Evolutionary conservation across 1,284 basidiomycete species (phyloP).

Genomic region (Malassezia cuniculi): DNA sequence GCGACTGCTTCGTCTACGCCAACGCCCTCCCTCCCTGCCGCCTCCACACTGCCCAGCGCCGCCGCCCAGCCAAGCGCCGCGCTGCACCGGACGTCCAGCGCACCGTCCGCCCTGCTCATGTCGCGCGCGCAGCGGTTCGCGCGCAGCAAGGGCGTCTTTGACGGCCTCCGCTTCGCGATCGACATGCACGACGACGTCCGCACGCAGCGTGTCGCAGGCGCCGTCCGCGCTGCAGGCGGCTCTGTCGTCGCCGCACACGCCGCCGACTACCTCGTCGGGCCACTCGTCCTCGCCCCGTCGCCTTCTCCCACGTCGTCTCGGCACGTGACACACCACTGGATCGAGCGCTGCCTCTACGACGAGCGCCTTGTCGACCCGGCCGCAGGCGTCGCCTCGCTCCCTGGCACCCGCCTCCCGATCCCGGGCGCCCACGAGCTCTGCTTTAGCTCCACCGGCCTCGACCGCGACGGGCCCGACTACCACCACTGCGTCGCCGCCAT

Average conservation of each 20-base stretch:
- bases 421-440: slow-evolving; percentile 12
- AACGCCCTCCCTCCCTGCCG: no score
- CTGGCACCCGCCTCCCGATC: slow-evolving; percentile 17
- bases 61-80: neutral
- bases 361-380: slow-evolving; percentile 18
- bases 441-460: slow-evolving; percentile 20
- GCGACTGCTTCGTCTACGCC: no score
- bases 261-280: slow-evolving; percentile 15
- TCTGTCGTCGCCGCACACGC: slow-evolving; percentile 5
- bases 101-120: neutral
- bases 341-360: slow-evolving; percentile 30
- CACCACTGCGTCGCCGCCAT: slow-evolving; percentile 23
- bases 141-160: slow-evolving; percentile 7
- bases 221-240: slow-evolving; percentile 15
- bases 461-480: slow-evolving; percentile 20
- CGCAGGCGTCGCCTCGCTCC: slow-evolving; percentile 19
- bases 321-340: slow-evolving; percentile 29
- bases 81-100: neutral
- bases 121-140: slow-evolving; percentile 8
- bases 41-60: neutral
- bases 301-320: slow-evolving; percentile 1
- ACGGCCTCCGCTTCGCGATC: slow-evolving; percentile 13
- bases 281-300: slow-evolving; percentile 4
- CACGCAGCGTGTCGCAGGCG: slow-evolving; percentile 14
- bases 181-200: slow-evolving; percentile 12